Evolutionary conservation across 306 rosid genomes (phyloP), one percentile per base, ranked within the genome.

Genomic region (Hippophae gyantsensis): DNA sequence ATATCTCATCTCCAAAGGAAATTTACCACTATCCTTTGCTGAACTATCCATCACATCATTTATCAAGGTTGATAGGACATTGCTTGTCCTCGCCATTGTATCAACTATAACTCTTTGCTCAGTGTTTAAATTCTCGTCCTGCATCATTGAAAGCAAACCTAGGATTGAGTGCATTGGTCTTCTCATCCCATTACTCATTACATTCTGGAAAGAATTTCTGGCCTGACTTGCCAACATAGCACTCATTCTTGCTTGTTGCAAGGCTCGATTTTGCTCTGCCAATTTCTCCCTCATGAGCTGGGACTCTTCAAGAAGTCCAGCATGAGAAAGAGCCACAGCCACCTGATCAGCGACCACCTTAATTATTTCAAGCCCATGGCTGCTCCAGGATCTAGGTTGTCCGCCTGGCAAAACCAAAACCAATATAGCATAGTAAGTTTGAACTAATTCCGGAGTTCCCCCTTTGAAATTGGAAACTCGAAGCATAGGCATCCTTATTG

Each of bases 211-310:
- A 1, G 94, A 71, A 57, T 69, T 77, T 71, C 97, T 86, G 41
- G 99, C 97, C 54, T 89, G 95, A 75, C 97, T 93, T n/a, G 99
- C 99, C 95, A 82, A 74, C 99, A 93, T 75, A 54, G 99, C 99
- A 55, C 84, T 84, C 84, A 64, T 79, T 74, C 50, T 79, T 9
- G 93, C 97, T 77, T 72, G 89, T 64, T 93, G 99, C 78, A 93
- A 78, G 11, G 85, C 99, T 73, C 94, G 97, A 67, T 93, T 93
- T 74, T 81, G 95, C 76, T 89, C 99, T 10, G 81, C 99, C 81
- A 93, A 81, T 62, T 89, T 81, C 63, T 93, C 97, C 64, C 99
- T 81, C 99, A 93, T 93, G 43, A 84, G 94, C 70, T 89, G 99
- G 43, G 99, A 93, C 75, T 93, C 99, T 67, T 93, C 99, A n/a